Conservation (phyloP, 2,329 filamentous ascomycete genomes). For the Stachybotrys echinatus region DNA sequence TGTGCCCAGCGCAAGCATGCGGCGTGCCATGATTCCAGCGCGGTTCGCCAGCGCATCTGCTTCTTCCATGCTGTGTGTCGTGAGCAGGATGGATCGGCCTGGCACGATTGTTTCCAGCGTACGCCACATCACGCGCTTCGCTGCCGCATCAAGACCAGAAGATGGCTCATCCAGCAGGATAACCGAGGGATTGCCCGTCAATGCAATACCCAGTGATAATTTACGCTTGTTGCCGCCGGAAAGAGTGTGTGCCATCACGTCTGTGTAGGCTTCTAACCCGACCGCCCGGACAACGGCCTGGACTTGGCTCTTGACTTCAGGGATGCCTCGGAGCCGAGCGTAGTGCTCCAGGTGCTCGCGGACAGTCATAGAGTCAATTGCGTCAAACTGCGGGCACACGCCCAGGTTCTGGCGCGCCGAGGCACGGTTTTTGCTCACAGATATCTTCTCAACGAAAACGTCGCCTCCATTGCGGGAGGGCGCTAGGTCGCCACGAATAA, state of each 20-base stretch:
- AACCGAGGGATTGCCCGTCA: slow-evolving; percentile 88
- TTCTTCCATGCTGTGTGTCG: slow-evolving; percentile 94
- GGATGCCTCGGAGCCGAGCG: slow-evolving; percentile 74
- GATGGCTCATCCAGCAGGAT: slow-evolving; percentile 85
- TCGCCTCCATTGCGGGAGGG: slow-evolving; percentile 69
- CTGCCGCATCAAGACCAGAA: slow-evolving; percentile 83
- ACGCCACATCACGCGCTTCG: slow-evolving; percentile 90
- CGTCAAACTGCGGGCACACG: slow-evolving; percentile 87
- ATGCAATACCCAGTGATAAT: slow-evolving; percentile 77
- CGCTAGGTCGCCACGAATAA: slow-evolving; percentile 83
- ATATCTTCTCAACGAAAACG: slow-evolving; percentile 72
- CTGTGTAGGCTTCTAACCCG: slow-evolving; percentile 64
- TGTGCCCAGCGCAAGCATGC: slow-evolving; percentile 81
- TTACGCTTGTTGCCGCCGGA: slow-evolving; percentile 95
- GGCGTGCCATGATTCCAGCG: slow-evolving; percentile 78
- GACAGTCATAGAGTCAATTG: slow-evolving; percentile 88
- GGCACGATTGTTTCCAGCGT: slow-evolving; percentile 69
- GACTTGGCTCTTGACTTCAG: slow-evolving; percentile 72
- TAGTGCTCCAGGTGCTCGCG: slow-evolving; percentile 85
- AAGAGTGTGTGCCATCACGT: slow-evolving; percentile 71
- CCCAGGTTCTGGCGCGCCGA: slow-evolving; percentile 72
- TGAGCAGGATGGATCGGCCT: slow-evolving; percentile 79
- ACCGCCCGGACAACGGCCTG: slow-evolving; percentile 73
- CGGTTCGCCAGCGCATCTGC: slow-evolving; percentile 81
- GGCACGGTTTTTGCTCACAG: slow-evolving; percentile 66